phyloP scores from a whole-genome alignment of 2,329 filamentous ascomycete species.

The Penicillium sclerotiorum region DNA sequence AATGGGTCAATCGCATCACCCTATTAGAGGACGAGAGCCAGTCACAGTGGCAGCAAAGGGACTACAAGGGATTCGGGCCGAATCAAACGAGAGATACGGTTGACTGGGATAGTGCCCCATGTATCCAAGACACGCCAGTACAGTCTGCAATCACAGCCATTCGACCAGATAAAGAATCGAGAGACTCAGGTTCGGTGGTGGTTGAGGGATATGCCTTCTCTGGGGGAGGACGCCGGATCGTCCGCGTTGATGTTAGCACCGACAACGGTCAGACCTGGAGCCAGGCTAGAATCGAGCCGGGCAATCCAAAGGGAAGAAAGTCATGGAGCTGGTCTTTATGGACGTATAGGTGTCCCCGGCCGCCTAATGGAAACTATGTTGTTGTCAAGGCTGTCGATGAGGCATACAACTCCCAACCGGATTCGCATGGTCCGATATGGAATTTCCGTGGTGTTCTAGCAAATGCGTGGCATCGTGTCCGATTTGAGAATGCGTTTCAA shows the following conservation, averaged over 20 bases:
- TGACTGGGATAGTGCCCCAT: constrained; percentile 63
- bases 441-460: constrained; percentile 4
- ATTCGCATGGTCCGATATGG: constrained; percentile 28
- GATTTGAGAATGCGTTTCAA: neutral
- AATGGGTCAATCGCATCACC: constrained; percentile 68
- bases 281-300: constrained; percentile 62
- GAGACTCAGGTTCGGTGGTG: constrained; percentile 5
- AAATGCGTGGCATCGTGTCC: constrained; percentile 5
- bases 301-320: constrained; percentile 52
- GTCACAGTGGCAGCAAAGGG: constrained; percentile 66
- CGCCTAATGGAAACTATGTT: constrained; percentile 56
- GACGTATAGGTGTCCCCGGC: constrained; percentile 50
- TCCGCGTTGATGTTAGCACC: constrained; percentile 68
- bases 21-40: constrained; percentile 68
- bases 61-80: constrained; percentile 71
- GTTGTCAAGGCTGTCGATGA: constrained; percentile 69
- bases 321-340: constrained; percentile 68
- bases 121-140: constrained; percentile 70
- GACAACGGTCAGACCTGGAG: constrained; percentile 67
- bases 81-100: constrained; percentile 59
- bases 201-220: constrained; percentile 69
- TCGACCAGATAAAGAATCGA: neutral
- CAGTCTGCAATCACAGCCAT: constrained; percentile 64
- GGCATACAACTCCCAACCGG: constrained; percentile 67
- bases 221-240: constrained; percentile 66